Evolutionary conservation across 1,139 yeast species (phyloP).

Genomic region (Suhomyces wounanorum): DNA sequence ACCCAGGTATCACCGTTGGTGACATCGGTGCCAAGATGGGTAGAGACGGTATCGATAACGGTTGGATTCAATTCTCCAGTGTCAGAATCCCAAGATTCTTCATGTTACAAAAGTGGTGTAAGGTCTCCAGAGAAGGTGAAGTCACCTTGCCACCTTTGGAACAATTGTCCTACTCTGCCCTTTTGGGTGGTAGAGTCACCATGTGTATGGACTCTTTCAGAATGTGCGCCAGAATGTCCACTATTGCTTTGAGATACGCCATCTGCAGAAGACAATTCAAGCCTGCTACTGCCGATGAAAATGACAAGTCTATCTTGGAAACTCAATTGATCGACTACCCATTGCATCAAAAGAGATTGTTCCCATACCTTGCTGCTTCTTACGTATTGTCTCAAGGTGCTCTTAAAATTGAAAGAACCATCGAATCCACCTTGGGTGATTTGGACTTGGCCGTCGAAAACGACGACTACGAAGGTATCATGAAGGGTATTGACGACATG

Average conservation of each 20-base stretch:
- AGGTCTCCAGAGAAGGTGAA: conserved; percentile 42
- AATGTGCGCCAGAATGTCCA: conserved; percentile 42
- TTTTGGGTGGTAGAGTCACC: conserved; percentile 48
- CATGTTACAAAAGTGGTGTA: conserved; percentile 52
- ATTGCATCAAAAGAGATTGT: conserved; percentile 48
- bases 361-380: conserved; percentile 48
- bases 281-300: conserved; percentile 25
- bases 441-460: conserved; percentile 41
- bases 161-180: conserved; percentile 50
- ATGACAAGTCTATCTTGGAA: conserved; percentile 14
- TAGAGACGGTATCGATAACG: conserved; percentile 52
- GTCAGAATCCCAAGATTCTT: conserved; percentile 49
- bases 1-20: conserved; percentile 48
- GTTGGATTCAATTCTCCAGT: conserved; percentile 51
- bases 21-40: conserved; percentile 56
- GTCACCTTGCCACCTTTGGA: conserved; percentile 48
- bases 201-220: conserved; percentile 50
- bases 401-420: conserved; percentile 36
- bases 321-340: conserved; percentile 50
- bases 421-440: conserved; percentile 28
- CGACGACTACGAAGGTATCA: conserved; percentile 38
- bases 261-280: conserved; percentile 50
- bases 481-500: conserved; percentile 41
- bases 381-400: conserved; percentile 47
- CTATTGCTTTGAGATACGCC: conserved; percentile 49